These are phyloP conservation scores for Flaveria linearis DNA, from an alignment of 129 eudicot species.

Conservation along the genomic window DNA sequence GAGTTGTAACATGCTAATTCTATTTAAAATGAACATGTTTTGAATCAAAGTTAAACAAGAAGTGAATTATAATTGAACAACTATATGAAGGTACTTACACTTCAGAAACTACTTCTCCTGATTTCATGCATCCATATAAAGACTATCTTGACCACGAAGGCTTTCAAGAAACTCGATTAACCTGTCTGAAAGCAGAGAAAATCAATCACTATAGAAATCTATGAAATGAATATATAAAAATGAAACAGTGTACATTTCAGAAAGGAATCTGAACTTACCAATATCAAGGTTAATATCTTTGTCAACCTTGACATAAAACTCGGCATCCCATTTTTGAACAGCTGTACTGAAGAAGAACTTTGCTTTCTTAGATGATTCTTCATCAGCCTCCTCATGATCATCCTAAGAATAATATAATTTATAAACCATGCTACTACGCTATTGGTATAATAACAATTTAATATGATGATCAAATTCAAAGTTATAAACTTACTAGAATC, in stretches of 20 bases:
- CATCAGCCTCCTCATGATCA: constrained; percentile 89
- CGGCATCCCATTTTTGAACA: constrained; percentile 96
- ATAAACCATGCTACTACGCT: not conserved
- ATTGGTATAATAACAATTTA: not conserved
- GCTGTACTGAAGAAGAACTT: constrained; percentile 89
- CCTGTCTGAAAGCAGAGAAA: constrained; percentile 53
- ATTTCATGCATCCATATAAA: constrained; percentile 93
- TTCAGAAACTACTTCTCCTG: constrained; percentile 84
- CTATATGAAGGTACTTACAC: constrained; percentile 46
- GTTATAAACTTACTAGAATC: constrained; percentile 67
- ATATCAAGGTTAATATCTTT: constrained; percentile 70
- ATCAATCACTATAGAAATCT: not conserved
- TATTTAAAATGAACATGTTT: not conserved
- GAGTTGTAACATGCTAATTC: not conserved
- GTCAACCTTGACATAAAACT: constrained; percentile 88
- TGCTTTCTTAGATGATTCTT: constrained; percentile 85
- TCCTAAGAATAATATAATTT: constrained; percentile 50
- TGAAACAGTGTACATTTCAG: not conserved
- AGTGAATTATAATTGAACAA: not conserved
- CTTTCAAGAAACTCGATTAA: constrained; percentile 73
- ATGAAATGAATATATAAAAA: not conserved
- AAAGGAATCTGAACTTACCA: constrained; percentile 44
- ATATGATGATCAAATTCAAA: not conserved
- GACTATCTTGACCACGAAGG: constrained; percentile 63
- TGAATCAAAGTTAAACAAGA: not conserved